Evolutionary conservation across 1,139 yeast species (phyloP).

Genomic region (Debaryomycetaceae sp.): DNA sequence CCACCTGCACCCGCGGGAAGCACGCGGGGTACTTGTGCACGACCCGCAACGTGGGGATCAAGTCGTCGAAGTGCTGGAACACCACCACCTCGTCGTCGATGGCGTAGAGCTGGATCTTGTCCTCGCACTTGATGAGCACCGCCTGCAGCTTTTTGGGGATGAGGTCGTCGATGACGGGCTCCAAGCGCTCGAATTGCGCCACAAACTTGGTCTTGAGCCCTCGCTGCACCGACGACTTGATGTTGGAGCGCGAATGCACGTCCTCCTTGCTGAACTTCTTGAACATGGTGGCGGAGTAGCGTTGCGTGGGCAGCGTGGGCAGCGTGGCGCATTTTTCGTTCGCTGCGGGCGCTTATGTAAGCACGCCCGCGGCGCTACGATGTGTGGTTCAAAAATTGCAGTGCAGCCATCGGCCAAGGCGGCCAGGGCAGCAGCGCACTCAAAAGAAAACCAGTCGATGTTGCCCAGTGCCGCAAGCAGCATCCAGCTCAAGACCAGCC

Average conservation of each 20-base stretch:
- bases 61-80: constrained; percentile 80
- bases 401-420: constrained; percentile 51
- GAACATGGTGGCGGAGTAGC: constrained; percentile 33
- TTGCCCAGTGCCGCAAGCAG: constrained; percentile 50
- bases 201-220: constrained; percentile 72
- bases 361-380: too few species aligned
- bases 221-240: constrained; percentile 89
- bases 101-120: constrained; percentile 74
- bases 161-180: constrained; percentile 70
- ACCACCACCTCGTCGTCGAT: constrained; percentile 71
- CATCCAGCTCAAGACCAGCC: constrained; percentile 59
- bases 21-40: constrained; percentile 81
- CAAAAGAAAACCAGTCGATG: constrained; percentile 56
- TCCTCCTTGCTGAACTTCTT: constrained; percentile 81
- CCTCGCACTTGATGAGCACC: constrained; percentile 81
- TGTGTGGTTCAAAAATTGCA: constrained; percentile 73
- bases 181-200: constrained; percentile 66
- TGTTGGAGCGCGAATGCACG: constrained; percentile 83
- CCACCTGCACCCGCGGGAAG: constrained; percentile 87
- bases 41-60: constrained; percentile 70
- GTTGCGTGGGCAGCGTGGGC: not conserved
- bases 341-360: not conserved
- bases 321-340: not conserved
- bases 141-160: constrained; percentile 92
- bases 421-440: constrained; percentile 69